Percentiles rank a stretch among this genome's conserved stretches.
Evolutionary conservation across 495 filamentous ascomycete genomes (phyloP).

Genomic region (Penicillium alfredii): DNA sequence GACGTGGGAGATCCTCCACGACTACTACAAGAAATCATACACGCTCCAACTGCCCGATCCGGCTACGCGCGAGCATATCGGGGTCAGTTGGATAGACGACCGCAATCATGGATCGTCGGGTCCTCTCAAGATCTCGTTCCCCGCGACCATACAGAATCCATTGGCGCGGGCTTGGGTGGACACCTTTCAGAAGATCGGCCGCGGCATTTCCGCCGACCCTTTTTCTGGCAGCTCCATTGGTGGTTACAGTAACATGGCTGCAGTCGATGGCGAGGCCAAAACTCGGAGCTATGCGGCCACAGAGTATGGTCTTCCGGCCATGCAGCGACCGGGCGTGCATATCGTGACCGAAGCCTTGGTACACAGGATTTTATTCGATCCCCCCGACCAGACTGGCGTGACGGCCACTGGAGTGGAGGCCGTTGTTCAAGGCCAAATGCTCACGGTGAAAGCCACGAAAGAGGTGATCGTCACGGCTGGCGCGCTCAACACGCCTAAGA

Average conservation of each 20-base stretch:
- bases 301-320: conserved; percentile 14
- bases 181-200: conserved; percentile 21
- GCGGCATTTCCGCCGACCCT: conserved; percentile 31
- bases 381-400: not conserved
- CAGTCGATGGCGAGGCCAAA: conserved; percentile 30
- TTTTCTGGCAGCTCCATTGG: conserved; percentile 35
- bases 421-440: not conserved
- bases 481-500: conserved; percentile 38
- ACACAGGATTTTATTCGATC: conserved; percentile 27
- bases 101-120: conserved; percentile 12
- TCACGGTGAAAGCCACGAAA: conserved; percentile 15
- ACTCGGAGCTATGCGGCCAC: conserved; percentile 40
- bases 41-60: conserved; percentile 9
- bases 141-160: conserved; percentile 9
- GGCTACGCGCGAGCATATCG: conserved; percentile 3
- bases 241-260: conserved; percentile 26
- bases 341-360: conserved; percentile 35
- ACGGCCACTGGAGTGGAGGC: conserved; percentile 5
- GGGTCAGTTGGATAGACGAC: conserved; percentile 11
- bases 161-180: conserved; percentile 19
- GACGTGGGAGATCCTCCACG: conserved; percentile 39
- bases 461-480: conserved; percentile 46
- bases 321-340: conserved; percentile 30
- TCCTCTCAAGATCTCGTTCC: conserved; percentile 18
- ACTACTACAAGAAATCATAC: conserved; percentile 28